Evolutionary conservation across 345 rosid genomes (phyloP), one percentile per base, ranked within the genome.

Genomic region (Aurinia saxatilis): DNA sequence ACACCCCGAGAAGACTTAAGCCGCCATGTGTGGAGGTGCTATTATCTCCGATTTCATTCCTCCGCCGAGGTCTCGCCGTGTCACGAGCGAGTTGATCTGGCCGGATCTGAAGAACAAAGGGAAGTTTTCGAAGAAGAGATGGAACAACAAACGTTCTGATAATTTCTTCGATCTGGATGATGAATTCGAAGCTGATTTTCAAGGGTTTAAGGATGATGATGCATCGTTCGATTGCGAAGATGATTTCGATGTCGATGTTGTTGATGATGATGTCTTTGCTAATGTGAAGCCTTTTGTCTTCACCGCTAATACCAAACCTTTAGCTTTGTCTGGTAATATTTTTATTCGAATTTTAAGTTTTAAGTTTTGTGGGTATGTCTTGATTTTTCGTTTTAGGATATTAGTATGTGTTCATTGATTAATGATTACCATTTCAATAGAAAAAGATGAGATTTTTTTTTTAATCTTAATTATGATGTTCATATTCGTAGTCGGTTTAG

Each of bases 21-120:
- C 49, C 42, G 63, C 59, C 84, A 93, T 93, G 99, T 93, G 99
- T 84, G 99, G 99, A 77, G 99, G 99, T 51, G 95, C 99, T 30
- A 84, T 93, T 52, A 93, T 93, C 70, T 80, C 97, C 68, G 97
- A 75, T 50, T 82, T 81, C 75, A 80, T 87, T 5, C 73, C 84
- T 23, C 73, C 86, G 50, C 18, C 81, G 31, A 66, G 45, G 57
- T 38, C 85, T 7, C 69, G 77, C 63, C 75, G 78, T 12, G 68
- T 82, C 63, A 80, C 86, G 4, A 67, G 85, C 14, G 95, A 84
- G 47, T 78, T 53, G 41, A 52, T 84, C 10, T 93, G 96, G 99
- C 84, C 91, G 57, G 88, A 80, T 79, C 92, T 75, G 77, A 80
- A 77, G 73, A 80, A 36, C 2, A 74, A 57, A 16, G 68, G 45